These are phyloP conservation scores for Xylaria sp. DNA, from an alignment of 2,329 filamentous ascomycete species.

Conservation along the genomic window DNA sequence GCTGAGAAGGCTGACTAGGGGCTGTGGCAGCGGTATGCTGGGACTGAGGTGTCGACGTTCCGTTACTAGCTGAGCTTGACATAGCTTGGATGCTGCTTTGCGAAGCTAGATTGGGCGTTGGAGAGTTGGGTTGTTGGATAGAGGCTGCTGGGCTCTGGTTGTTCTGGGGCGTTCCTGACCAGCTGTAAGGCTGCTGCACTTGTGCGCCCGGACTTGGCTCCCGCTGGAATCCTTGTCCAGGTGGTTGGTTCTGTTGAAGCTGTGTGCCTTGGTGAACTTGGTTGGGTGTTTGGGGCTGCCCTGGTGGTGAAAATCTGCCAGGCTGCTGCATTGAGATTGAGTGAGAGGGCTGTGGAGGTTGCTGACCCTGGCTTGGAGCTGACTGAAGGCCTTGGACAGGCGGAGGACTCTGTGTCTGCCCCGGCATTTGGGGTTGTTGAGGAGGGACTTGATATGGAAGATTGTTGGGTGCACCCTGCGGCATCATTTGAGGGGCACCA, in stretches of 20 bases:
- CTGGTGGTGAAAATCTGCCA: slow-evolving; percentile 17
- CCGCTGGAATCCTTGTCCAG: slow-evolving; percentile 28
- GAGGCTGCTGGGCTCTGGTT: slow-evolving; percentile 31
- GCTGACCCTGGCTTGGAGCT: slow-evolving; percentile 23
- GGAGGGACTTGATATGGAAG: slow-evolving; percentile 23
- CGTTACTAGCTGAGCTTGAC: slow-evolving; percentile 20
- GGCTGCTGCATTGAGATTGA: slow-evolving; percentile 19
- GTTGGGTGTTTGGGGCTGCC: slow-evolving; percentile 12
- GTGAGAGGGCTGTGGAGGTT: slow-evolving; percentile 16
- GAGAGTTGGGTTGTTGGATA: slow-evolving; percentile 15
- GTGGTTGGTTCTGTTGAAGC: slow-evolving; percentile 13
- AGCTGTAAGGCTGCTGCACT: slow-evolving; percentile 40
- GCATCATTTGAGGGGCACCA: not conserved
- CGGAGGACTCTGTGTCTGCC: slow-evolving; percentile 11
- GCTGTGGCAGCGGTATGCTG: slow-evolving; percentile 15
- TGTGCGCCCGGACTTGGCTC: slow-evolving; percentile 22
- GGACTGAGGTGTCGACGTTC: slow-evolving; percentile 20
- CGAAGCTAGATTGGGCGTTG: slow-evolving; percentile 12
- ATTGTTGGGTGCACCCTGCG: slow-evolving; percentile 33
- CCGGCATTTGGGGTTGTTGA: slow-evolving; percentile 17
- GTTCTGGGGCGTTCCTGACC: slow-evolving; percentile 39
- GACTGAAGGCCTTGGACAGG: slow-evolving; percentile 15
- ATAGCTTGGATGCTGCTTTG: slow-evolving; percentile 10
- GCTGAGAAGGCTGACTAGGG: slow-evolving; percentile 7
- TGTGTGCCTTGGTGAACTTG: slow-evolving; percentile 18